Base-by-base conservation (phyloP, 1,284 basidiomycete genomes). In the Sanghuangporus baumii region DNA sequence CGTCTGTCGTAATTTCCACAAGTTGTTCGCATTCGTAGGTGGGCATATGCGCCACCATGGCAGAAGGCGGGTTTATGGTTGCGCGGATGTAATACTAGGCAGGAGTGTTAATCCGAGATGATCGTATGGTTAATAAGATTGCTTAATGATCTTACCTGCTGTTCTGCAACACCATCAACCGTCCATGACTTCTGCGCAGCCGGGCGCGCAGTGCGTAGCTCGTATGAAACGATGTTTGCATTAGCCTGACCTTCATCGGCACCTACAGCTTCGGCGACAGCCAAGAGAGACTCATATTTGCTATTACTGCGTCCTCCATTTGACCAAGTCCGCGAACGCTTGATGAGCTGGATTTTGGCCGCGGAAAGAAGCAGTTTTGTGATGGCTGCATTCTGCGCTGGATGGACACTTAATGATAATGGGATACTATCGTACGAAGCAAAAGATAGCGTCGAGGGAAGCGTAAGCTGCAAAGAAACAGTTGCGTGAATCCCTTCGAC, bases 401-500 rank as follows among this genome's bases (percentile, higher is more conserved):
- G 78, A n/a, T 73, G 69, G 20, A 80, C 70, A 56, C 70, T 75
- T 36, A 81, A 59, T 46, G 71, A 73, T 40, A 81, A 70, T 6
- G 78, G 78, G 56, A 82, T 75, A 14, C 66, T 66, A 62, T 78
- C 75, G 14, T 80, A 79, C 3, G 80, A 76, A 26, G 78, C 69
- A 67, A 75, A 79, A 26, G 70, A 74, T 55, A 70, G 67, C 11
- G 73, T 72, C 20, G 72, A 66, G 5, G 79, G 78, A 55, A 80
- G 62, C 6, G 75, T 75, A 36, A 79, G 67, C 80, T 81, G 23
- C 41, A 20, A 38, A 57, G 51, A 31, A 31, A 31, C 26, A 31
- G 26, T 46, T 55, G 54, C 12, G 59, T 55, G 47, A 47, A 26
- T 47, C n/a, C 46, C 26, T 41, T 37, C 59, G 46, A 43, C 57